These are phyloP conservation scores for Persicaria maculosa DNA, from an alignment of 148 eudicot genomes.

Conservation along the genomic window DNA sequence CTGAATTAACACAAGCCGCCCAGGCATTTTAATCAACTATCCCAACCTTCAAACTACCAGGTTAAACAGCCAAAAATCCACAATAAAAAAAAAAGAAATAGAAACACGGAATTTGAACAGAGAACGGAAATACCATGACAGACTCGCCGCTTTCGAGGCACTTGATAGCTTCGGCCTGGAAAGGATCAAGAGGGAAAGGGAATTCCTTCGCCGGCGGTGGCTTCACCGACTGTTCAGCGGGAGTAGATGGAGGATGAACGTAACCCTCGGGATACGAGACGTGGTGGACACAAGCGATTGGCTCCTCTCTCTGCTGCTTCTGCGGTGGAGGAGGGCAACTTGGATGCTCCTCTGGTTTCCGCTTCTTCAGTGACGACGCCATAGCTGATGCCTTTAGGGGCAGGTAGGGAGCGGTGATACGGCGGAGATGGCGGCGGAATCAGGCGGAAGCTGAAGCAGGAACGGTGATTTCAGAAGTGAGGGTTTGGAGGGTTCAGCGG, in stretches of 20 bases:
- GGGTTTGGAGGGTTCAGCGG: too few species aligned
- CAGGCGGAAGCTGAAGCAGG: not conserved
- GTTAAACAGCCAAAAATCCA: not conserved
- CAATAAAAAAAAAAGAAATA: not conserved
- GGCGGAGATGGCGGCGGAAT: not conserved
- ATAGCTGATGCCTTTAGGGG: not conserved
- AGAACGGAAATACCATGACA: slow-evolving; percentile 58
- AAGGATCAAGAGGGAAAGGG: slow-evolving; percentile 82
- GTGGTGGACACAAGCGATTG: slow-evolving; percentile 78
- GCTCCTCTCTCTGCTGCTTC: slow-evolving; percentile 37
- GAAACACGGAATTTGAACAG: not conserved
- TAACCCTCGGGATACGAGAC: slow-evolving; percentile 83
- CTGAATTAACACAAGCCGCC: too few species aligned
- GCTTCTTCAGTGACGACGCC: slow-evolving; percentile 12
- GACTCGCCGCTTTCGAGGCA: slow-evolving; percentile 82
- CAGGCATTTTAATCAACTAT: too few species aligned
- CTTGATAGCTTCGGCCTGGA: slow-evolving; percentile 83
- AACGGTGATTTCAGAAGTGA: too few species aligned
- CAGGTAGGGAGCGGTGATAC: not conserved
- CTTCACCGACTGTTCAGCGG: slow-evolving; percentile 17
- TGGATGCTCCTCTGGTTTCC: slow-evolving; percentile 17
- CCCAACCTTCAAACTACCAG: too few species aligned
- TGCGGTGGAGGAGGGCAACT: slow-evolving; percentile 20
- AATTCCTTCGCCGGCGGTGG: slow-evolving; percentile 71
- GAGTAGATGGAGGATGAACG: slow-evolving; percentile 16